Conservation (phyloP, 2,329 filamentous ascomycete species). For the Colletotrichum godetiae region DNA sequence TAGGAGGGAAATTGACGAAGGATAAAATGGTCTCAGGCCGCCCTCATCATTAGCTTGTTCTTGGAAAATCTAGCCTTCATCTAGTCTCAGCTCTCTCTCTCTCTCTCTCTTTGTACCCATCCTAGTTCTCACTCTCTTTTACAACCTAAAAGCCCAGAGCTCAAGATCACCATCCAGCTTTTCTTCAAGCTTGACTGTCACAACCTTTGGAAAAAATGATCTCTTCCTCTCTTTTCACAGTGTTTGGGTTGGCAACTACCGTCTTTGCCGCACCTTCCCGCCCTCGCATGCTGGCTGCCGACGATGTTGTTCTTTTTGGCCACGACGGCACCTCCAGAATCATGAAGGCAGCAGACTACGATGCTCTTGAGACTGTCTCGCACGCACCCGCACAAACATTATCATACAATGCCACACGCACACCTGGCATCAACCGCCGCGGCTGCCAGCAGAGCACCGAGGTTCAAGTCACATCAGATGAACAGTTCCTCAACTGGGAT, state of each 20-base stretch:
- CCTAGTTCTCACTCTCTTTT: not conserved
- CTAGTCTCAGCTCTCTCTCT: not conserved
- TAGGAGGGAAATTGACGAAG: not conserved
- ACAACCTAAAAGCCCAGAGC: no score
- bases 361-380: slow-evolving; percentile 13
- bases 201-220: not conserved
- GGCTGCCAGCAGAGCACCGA: slow-evolving; percentile 39
- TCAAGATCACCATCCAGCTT: no score
- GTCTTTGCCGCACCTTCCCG: not conserved
- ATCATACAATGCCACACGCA: slow-evolving; percentile 5
- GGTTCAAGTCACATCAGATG: slow-evolving; percentile 40
- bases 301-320: slow-evolving; percentile 41
- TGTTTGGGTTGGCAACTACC: slow-evolving; percentile 5
- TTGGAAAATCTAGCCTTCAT: not conserved
- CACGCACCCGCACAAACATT: not conserved
- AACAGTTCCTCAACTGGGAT: slow-evolving; percentile 52
- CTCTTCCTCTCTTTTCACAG: not conserved
- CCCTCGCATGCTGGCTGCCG: slow-evolving; percentile 20
- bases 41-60: not conserved
- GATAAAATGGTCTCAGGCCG: not conserved
- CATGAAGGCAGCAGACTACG: slow-evolving; percentile 41
- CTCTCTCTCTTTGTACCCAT: no score
- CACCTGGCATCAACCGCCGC: slow-evolving; percentile 3
- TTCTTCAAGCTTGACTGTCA: not conserved
- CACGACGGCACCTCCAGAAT: slow-evolving; percentile 39